Percentiles rank a stretch among this genome's conserved stretches.
These are phyloP conservation scores for Rubia tinctorum DNA, from an alignment of 305 asterid species.

Conservation along the genomic window DNA sequence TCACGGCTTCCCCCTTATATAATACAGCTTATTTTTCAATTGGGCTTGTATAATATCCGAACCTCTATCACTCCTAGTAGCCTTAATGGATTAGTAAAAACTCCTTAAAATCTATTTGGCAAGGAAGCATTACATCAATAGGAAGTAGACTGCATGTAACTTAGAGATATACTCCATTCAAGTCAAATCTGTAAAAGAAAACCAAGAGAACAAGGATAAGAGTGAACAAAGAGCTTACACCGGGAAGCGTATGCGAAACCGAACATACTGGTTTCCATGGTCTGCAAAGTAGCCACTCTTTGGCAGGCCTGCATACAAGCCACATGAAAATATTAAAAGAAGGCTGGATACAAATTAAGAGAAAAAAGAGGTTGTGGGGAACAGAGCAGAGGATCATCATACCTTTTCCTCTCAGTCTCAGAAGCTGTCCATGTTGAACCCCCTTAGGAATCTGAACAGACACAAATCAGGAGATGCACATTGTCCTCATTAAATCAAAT, in stretches of 20 bases:
- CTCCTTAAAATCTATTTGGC: neutral
- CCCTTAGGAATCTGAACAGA: conserved; percentile 78
- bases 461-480: conserved; percentile 22
- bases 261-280: conserved; percentile 84
- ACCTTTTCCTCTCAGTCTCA: conserved; percentile 85
- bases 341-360: neutral
- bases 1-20: no score
- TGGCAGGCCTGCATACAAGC: conserved; percentile 57
- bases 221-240: conserved; percentile 41
- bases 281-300: conserved; percentile 61
- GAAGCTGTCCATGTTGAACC: conserved; percentile 86
- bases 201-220: neutral
- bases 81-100: neutral
- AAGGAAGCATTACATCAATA: neutral
- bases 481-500: conserved; percentile 3
- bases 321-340: neutral
- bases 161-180: neutral
- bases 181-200: neutral
- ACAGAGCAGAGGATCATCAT: conserved; percentile 8
- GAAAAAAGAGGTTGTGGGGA: neutral
- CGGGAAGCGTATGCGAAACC: conserved; percentile 81
- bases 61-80: neutral
- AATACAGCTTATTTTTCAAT: neutral
- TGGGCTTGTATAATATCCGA: neutral
- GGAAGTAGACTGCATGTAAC: neutral